Conservation (phyloP, 2,329 filamentous ascomycete species). For the Plectosphaerella plurivora region DNA sequence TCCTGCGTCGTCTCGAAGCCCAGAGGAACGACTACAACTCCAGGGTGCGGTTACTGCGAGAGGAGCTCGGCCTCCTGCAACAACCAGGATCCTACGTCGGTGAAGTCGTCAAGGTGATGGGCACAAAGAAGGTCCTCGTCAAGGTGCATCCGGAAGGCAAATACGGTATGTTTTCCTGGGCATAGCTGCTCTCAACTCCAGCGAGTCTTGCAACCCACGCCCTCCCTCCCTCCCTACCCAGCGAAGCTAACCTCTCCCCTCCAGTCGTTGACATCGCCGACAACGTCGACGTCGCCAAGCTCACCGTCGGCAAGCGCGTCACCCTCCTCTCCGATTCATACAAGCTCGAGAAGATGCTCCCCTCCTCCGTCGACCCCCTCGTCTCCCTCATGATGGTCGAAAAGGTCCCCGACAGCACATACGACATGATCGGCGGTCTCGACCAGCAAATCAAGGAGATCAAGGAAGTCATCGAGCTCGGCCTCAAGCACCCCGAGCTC, state of each 20-base stretch:
- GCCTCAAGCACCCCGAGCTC: constrained; percentile 95
- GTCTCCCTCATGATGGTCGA: constrained; percentile 99
- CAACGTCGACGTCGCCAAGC: constrained; percentile 88
- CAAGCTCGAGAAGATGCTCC: constrained; percentile 97
- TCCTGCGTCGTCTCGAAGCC: constrained; percentile 89
- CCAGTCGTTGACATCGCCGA: constrained; percentile 94
- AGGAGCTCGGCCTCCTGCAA: constrained; percentile 92
- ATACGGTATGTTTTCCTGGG: constrained; percentile 67
- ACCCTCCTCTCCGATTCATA: constrained; percentile 95
- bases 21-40: constrained; percentile 99
- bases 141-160: constrained; percentile 99
- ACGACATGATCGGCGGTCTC: constrained; percentile 99
- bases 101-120: constrained; percentile 99
- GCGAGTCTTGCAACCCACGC: not conserved
- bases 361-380: constrained; percentile 94
- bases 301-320: constrained; percentile 95
- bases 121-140: constrained; percentile 97
- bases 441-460: constrained; percentile 99
- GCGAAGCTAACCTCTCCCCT: not conserved
- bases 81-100: constrained; percentile 98
- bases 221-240: not conserved
- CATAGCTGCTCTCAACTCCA: not conserved
- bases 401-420: constrained; percentile 98
- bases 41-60: constrained; percentile 85
- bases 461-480: constrained; percentile 98